Base-by-base conservation (phyloP, 257 asterid genomes). In the Solanum neorickii region DNA sequence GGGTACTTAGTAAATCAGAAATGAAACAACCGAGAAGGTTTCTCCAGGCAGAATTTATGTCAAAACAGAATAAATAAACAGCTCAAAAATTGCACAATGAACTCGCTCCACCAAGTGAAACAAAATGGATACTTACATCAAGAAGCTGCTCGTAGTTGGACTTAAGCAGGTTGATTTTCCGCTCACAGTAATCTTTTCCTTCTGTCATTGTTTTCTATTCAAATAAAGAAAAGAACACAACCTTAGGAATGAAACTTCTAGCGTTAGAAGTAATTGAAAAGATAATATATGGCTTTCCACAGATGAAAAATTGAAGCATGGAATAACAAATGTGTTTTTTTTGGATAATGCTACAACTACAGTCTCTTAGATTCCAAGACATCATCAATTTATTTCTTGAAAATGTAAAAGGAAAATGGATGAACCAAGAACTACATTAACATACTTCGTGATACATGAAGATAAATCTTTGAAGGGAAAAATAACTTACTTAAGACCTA, bases 161-260 rank as follows among this genome's bases (percentile, higher is more conserved):
- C 94, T 96, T 95, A 16, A 97, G 97, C 94, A 97, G 86, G 72
- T 90, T 91, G 86, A 96, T 94, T 91, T 97, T 97, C 20, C 98
- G 95, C 90, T 95, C 99, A 44, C 98, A 97, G 87, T 94, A 97
- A 89, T 97, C 98, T 90, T 95, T 96, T 65, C 99, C 99, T 93
- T 97, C 96, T 1, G 35, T 92, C 99, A 95, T 96, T 15, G 96
- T 95, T 96, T 97, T 95, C 99, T 96, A 94, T 20, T 88, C 42
- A 83, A 66, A 82, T 11, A 49, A 84, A 73, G 74, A 72, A 70
- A 52, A 37, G 21, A 89, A 66, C 15, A 5, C 39, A 78, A 15
- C 29, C 84, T 78, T 27, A 80, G 44, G 84, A 18, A n/a, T 25
- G 66, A 78, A 46, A 16, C 84, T 77, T 78, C 39, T 25, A 16